Conservation (phyloP, 192 early-diverging fungal species). For the Umbelopsis ramanniana region DNA sequence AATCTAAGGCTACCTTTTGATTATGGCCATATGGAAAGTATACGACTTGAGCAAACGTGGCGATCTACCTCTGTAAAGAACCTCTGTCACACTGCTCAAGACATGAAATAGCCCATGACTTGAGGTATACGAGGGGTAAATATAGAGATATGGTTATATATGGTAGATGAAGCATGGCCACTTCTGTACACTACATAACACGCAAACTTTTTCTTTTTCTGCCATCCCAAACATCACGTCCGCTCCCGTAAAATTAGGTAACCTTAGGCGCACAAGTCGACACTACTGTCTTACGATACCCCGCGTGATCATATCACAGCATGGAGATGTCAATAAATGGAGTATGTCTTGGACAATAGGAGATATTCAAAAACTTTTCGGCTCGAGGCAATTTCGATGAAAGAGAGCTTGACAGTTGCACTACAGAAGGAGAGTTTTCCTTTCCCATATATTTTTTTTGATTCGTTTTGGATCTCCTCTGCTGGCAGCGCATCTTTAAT, state of each 20-base stretch:
- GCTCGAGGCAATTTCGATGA: no score
- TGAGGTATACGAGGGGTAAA: no score
- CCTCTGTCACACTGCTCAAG: no score
- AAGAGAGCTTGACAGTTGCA: not conserved
- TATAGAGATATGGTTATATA: no score
- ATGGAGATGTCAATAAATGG: not conserved
- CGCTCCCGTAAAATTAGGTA: slow-evolving; percentile 2
- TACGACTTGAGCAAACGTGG: no score
- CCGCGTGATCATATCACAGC: not conserved
- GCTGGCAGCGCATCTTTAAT: not conserved
- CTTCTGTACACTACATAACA: not conserved
- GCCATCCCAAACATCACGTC: not conserved
- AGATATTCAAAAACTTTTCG: not conserved
- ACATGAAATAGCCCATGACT: no score
- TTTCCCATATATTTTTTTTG: not conserved
- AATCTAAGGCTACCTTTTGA: no score
- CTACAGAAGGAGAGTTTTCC: not conserved
- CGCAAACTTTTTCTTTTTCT: not conserved
- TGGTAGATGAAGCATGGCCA: not conserved
- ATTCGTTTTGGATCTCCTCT: not conserved
- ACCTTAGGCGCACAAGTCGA: not conserved
- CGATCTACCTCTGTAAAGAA: no score
- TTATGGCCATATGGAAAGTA: no score
- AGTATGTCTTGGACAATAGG: not conserved
- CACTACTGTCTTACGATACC: slow-evolving; percentile 1